Conservation (phyloP, 352 stramenopile genomes). For the Pythium biforme region DNA sequence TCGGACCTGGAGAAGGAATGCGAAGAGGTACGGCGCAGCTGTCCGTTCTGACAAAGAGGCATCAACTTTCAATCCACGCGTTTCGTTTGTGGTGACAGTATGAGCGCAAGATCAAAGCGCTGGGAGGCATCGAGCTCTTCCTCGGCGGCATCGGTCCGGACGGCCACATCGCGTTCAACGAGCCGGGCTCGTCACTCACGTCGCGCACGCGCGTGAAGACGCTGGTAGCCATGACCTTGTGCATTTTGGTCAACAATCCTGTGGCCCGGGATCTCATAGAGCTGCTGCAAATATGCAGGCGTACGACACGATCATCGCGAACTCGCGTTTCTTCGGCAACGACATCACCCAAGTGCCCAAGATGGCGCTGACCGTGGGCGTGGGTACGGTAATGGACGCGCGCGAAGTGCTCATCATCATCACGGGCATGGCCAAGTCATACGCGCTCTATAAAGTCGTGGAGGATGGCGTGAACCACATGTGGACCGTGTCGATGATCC, state of each 20-base stretch:
- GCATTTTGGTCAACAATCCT: no score
- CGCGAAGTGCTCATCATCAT: constrained; percentile 89
- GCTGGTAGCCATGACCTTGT: constrained; percentile 51
- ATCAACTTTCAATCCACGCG: background rate
- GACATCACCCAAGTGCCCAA: constrained; percentile 83
- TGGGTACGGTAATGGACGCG: constrained; percentile 87
- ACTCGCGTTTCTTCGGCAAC: constrained; percentile 86
- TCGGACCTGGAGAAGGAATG: constrained; percentile 75
- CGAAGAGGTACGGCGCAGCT: constrained; percentile 34
- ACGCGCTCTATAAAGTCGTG: constrained; percentile 88
- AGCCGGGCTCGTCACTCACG: constrained; percentile 79
- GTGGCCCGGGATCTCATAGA: no score
- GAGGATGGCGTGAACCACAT: constrained; percentile 91
- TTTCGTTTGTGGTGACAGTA: constrained; percentile 38
- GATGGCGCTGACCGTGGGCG: constrained; percentile 89
- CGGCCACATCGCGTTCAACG: constrained; percentile 93
- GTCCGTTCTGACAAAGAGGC: background rate
- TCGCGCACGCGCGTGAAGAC: constrained; percentile 89
- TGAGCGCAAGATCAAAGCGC: constrained; percentile 76
- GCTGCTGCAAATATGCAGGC: constrained; percentile 32
- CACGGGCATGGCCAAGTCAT: constrained; percentile 80
- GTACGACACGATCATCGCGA: constrained; percentile 89
- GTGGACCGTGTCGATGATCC: constrained; percentile 89
- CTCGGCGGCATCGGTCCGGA: constrained; percentile 91
- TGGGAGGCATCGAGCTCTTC: constrained; percentile 91